Evolutionary conservation across 1,139 yeast species (phyloP).

Genomic region (Fermentozyma sake): DNA sequence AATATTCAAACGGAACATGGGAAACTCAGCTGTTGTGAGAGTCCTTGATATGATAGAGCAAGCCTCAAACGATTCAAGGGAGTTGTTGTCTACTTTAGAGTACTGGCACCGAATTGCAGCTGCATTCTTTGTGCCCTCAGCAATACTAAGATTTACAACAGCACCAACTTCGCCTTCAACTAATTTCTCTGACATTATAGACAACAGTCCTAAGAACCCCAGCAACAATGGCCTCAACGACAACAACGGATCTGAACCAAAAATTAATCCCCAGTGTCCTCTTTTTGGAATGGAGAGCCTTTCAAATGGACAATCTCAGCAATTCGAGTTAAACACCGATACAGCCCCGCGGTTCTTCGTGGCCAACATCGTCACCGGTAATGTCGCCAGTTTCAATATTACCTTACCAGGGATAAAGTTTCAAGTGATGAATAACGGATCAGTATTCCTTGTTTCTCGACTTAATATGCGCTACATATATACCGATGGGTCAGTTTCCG

Average conservation of each 20-base stretch:
- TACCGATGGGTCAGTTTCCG: conserved; percentile 67
- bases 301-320: conserved; percentile 12
- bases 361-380: conserved; percentile 49
- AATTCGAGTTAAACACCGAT: conserved; percentile 59
- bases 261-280: conserved; percentile 2
- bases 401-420: conserved; percentile 62
- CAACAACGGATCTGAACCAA: conserved; percentile 5
- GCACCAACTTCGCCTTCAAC: conserved; percentile 10
- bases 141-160: conserved; percentile 22
- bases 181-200: conserved; percentile 1
- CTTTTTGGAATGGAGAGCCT: conserved; percentile 2
- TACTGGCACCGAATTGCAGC: conserved; percentile 40
- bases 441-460: conserved; percentile 58
- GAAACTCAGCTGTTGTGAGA: conserved; percentile 43
- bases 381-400: conserved; percentile 50
- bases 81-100: conserved; percentile 25
- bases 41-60: conserved; percentile 36
- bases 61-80: conserved; percentile 28
- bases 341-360: conserved; percentile 66
- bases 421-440: conserved; percentile 62
- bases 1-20: conserved; percentile 36
- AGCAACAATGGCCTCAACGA: no score
- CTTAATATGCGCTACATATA: conserved; percentile 53
- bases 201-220: conserved; percentile 3
- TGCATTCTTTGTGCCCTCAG: conserved; percentile 31